These are phyloP conservation scores for Xylaria sp. DNA, from an alignment of 2,329 filamentous ascomycete species.

Conservation along the genomic window DNA sequence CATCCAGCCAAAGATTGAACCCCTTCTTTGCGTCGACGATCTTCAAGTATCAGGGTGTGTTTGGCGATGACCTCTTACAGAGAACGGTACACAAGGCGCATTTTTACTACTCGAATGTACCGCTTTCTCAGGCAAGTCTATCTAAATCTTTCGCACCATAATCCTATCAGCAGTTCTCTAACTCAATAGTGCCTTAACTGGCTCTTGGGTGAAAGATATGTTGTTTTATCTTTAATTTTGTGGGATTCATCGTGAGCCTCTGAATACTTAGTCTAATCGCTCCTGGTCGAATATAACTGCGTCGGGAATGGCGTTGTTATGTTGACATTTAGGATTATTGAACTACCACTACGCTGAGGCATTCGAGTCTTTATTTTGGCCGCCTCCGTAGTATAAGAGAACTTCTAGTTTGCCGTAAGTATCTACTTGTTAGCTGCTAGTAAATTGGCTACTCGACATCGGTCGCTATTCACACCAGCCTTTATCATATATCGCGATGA, in stretches of 20 bases:
- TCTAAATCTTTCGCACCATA: not conserved
- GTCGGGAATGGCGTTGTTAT: not conserved
- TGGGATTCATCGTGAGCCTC: too few species aligned
- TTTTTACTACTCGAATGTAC: not conserved
- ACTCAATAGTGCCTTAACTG: not conserved
- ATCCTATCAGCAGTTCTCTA: not conserved
- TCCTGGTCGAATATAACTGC: not conserved
- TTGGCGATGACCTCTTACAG: not conserved
- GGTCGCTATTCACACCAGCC: not conserved
- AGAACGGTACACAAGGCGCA: not conserved
- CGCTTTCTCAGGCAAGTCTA: not conserved
- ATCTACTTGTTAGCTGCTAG: not conserved
- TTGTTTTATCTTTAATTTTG: not conserved
- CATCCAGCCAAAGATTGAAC: not conserved
- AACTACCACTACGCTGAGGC: not conserved
- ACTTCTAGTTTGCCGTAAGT: too few species aligned
- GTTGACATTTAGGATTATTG: not conserved
- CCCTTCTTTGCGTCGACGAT: not conserved
- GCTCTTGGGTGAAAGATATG: not conserved
- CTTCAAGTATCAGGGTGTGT: constrained; percentile 2
- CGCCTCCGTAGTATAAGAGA: not conserved
- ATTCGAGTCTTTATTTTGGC: not conserved
- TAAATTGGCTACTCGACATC: too few species aligned
- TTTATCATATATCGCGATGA: not conserved
- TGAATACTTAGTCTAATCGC: not conserved